Percentiles rank a stretch among this genome's conserved stretches.
Conservation (phyloP, 768 basidiomycete species). For the Boletus rubropictus region DNA sequence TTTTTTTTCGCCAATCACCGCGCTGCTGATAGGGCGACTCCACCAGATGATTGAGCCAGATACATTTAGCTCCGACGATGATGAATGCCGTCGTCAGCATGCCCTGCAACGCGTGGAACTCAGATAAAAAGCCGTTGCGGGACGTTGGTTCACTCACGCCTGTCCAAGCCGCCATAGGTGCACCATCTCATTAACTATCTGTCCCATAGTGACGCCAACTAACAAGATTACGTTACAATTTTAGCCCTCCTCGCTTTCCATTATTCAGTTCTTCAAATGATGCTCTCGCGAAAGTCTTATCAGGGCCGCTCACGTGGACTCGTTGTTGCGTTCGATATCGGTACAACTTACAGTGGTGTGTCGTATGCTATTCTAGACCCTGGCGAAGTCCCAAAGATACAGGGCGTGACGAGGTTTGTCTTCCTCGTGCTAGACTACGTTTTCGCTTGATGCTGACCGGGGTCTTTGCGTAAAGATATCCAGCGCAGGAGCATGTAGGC, state of each 20-base stretch:
- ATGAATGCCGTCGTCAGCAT: conserved; percentile 9
- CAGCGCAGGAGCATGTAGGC: conserved; percentile 39
- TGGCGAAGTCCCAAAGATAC: conserved; percentile 31
- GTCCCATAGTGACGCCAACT: not conserved
- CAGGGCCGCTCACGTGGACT: conserved; percentile 33
- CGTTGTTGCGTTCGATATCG: conserved; percentile 37
- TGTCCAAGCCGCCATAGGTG: not conserved
- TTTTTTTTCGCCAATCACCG: conserved; percentile 10
- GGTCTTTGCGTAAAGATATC: conserved; percentile 24
- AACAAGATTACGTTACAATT: conserved; percentile 9
- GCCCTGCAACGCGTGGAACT: not conserved
- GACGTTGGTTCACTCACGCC: not conserved
- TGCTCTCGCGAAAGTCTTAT: conserved; percentile 36
- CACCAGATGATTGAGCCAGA: not conserved
- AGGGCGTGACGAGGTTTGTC: conserved; percentile 31
- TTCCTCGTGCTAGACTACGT: conserved; percentile 10
- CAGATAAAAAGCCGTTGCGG: conserved; percentile 18
- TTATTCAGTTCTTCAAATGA: conserved; percentile 2
- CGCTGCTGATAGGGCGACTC: conserved; percentile 10
- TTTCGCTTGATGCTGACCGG: conserved; percentile 3
- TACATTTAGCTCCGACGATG: not conserved
- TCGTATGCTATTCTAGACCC: conserved; percentile 41
- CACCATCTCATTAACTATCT: not conserved
- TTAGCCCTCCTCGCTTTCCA: not conserved
- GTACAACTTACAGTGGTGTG: conserved; percentile 39